A percentile compares a stretch with the other conserved stretches of the same genome.
Conservation (phyloP, 352 stramenopile genomes). For the Phytophthora fragariaefolia region DNA sequence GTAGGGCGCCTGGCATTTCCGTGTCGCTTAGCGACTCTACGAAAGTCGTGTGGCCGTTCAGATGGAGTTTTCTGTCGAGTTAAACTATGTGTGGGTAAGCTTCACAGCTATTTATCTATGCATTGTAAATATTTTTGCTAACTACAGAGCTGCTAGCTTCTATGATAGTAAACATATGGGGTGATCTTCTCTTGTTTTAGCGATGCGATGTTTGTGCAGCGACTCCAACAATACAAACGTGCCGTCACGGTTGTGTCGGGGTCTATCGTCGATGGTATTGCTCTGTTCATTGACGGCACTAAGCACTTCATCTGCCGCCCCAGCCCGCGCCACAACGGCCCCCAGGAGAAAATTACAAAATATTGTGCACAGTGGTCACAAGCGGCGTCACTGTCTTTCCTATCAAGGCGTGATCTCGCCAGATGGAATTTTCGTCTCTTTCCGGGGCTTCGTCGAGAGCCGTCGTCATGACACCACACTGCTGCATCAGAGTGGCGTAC, state of each 20-base stretch:
- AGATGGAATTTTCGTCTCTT: slow-evolving; percentile 2
- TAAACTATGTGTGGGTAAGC: neutral
- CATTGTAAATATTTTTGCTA: too few relatives aligned
- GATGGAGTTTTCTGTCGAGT: neutral
- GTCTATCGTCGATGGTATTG: neutral
- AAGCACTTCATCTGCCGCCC: slow-evolving; percentile 15
- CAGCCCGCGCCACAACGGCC: neutral
- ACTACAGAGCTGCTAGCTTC: too few relatives aligned
- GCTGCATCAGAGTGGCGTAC: too few relatives aligned
- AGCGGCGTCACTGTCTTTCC: neutral
- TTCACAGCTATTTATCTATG: too few relatives aligned
- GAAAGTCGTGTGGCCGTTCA: slow-evolving; percentile 1
- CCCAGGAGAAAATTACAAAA: neutral
- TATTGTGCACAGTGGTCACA: neutral
- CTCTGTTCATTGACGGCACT: slow-evolving; percentile 1
- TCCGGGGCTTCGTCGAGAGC: neutral
- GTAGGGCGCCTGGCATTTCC: too few relatives aligned
- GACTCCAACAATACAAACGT: neutral
- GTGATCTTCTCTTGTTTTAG: slow-evolving; percentile 2
- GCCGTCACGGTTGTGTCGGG: neutral
- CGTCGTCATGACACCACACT: neutral
- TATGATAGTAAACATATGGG: too few relatives aligned
- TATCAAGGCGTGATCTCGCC: neutral
- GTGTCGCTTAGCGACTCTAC: neutral
- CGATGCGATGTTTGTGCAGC: neutral